Evolutionary conservation across 2,329 filamentous ascomycete species (phyloP).

Genomic region (Dactylonectria macrodidyma): DNA sequence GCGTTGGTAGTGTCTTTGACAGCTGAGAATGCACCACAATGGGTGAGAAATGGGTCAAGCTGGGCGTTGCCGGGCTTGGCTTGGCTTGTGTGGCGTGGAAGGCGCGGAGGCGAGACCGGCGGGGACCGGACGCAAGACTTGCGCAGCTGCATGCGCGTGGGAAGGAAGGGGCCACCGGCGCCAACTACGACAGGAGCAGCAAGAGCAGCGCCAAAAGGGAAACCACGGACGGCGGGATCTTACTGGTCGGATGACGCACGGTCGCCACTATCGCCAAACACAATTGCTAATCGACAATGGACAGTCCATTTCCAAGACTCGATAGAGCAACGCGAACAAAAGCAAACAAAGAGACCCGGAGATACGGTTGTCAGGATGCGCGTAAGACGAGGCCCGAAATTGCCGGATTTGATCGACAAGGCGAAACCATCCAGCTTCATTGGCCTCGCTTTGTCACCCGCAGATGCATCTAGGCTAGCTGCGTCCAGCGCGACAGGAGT

Average conservation of each 20-base stretch:
- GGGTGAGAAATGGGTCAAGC: slow-evolving; percentile 8
- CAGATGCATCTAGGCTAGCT: slow-evolving; percentile 37
- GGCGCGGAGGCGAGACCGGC: slow-evolving; percentile 35
- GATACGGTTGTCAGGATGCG: slow-evolving; percentile 21
- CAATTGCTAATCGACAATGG: not conserved
- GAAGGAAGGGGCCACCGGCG: slow-evolving; percentile 16
- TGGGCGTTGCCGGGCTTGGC: slow-evolving; percentile 26
- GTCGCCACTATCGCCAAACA: slow-evolving; percentile 1
- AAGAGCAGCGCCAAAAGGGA: slow-evolving; percentile 27
- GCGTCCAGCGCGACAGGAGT: slow-evolving; percentile 15
- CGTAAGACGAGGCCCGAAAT: slow-evolving; percentile 17
- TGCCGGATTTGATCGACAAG: slow-evolving; percentile 42
- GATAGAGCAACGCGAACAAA: not conserved
- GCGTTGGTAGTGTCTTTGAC: slow-evolving; percentile 17
- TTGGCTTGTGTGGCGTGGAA: slow-evolving; percentile 32
- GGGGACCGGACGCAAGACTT: slow-evolving; percentile 46
- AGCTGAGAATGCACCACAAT: slow-evolving; percentile 13
- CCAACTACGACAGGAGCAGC: not conserved
- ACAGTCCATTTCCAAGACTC: not conserved
- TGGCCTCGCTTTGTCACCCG: slow-evolving; percentile 7
- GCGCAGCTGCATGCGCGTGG: slow-evolving; percentile 42
- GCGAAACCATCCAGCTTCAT: slow-evolving; percentile 33
- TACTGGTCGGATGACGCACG: slow-evolving; percentile 10
- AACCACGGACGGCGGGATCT: not conserved
- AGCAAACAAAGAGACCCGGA: slow-evolving; percentile 3